These are phyloP conservation scores for Alternaria arbusti DNA, from an alignment of 2,329 filamentous ascomycete genomes.

Conservation along the genomic window DNA sequence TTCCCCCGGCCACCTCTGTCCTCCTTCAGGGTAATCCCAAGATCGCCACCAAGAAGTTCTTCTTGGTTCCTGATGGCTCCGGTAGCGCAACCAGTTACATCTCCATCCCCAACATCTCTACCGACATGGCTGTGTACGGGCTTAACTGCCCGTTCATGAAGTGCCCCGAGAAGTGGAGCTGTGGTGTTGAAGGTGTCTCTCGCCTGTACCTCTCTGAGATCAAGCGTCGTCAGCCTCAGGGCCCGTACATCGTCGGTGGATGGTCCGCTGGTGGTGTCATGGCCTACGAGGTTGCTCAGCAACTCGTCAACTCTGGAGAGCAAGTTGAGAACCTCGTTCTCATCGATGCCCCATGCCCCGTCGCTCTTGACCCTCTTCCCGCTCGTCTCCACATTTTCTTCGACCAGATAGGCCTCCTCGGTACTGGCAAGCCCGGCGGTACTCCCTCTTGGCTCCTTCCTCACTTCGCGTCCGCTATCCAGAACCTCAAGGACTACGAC, in stretches of 20 bases:
- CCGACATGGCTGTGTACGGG: conserved; percentile 59
- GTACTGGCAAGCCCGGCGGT: conserved; percentile 64
- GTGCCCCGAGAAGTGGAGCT: conserved; percentile 68
- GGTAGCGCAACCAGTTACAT: conserved; percentile 72
- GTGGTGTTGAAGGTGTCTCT: conserved; percentile 70
- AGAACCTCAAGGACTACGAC: conserved; percentile 72
- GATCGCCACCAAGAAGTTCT: conserved; percentile 62
- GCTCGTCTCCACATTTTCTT: conserved; percentile 73
- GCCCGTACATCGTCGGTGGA: conserved; percentile 63
- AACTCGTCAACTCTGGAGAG: conserved; percentile 57
- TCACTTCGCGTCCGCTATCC: conserved; percentile 74
- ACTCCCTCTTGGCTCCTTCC: conserved; percentile 76
- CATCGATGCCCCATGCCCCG: conserved; percentile 61
- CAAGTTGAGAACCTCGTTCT: conserved; percentile 59
- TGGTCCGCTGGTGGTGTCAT: conserved; percentile 64
- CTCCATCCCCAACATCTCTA: conserved; percentile 61
- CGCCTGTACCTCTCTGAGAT: conserved; percentile 72
- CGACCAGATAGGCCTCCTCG: conserved; percentile 73
- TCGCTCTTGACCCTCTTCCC: conserved; percentile 58
- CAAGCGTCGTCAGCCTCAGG: conserved; percentile 71
- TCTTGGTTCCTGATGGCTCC: conserved; percentile 60
- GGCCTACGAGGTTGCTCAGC: conserved; percentile 59
- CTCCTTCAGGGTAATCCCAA: conserved; percentile 64
- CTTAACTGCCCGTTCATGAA: conserved; percentile 77
- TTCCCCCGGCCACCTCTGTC: conserved; percentile 61